phyloP scores from a whole-genome alignment of 2,329 filamentous ascomycete species.

The Fusarium austroafricanum region DNA sequence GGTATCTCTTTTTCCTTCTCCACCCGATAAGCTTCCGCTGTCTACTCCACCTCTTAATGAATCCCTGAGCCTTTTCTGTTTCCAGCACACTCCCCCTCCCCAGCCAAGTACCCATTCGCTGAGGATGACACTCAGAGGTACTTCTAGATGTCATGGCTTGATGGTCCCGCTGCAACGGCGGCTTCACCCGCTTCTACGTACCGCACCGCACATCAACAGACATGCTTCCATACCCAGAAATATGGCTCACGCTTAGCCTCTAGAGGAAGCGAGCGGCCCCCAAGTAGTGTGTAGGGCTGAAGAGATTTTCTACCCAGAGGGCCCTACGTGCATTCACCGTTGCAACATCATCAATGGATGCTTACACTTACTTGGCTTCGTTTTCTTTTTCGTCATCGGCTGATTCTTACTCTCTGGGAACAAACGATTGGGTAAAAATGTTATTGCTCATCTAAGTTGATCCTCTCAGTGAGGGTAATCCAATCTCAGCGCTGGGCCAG shows the following conservation, averaged over 20 bases:
- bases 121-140: background rate
- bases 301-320: slow-evolving; percentile 9
- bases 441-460: slow-evolving; percentile 16
- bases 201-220: slow-evolving; percentile 28
- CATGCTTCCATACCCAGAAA: slow-evolving; percentile 31
- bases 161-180: slow-evolving; percentile 40
- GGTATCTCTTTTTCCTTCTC: slow-evolving; percentile 9
- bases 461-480: slow-evolving; percentile 1
- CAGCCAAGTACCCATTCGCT: slow-evolving; percentile 9
- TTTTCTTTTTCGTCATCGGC: background rate
- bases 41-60: slow-evolving; percentile 32
- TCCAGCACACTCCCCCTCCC: slow-evolving; percentile 27
- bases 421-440: background rate
- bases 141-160: background rate
- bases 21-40: slow-evolving; percentile 34
- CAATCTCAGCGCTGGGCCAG: slow-evolving; percentile 25
- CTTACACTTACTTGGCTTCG: too few relatives aligned
- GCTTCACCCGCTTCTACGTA: slow-evolving; percentile 30
- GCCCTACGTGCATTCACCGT: too few relatives aligned
- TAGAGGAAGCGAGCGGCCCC: slow-evolving; percentile 42
- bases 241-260: slow-evolving; percentile 44
- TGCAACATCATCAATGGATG: background rate
- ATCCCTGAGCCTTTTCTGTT: slow-evolving; percentile 14
- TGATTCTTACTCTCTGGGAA: background rate
- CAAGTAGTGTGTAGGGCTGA: slow-evolving; percentile 41